Evolutionary conservation across 2,329 filamentous ascomycete genomes (phyloP), one percentile per base, ranked within the genome.

Genomic region (Fusarium sp.): DNA sequence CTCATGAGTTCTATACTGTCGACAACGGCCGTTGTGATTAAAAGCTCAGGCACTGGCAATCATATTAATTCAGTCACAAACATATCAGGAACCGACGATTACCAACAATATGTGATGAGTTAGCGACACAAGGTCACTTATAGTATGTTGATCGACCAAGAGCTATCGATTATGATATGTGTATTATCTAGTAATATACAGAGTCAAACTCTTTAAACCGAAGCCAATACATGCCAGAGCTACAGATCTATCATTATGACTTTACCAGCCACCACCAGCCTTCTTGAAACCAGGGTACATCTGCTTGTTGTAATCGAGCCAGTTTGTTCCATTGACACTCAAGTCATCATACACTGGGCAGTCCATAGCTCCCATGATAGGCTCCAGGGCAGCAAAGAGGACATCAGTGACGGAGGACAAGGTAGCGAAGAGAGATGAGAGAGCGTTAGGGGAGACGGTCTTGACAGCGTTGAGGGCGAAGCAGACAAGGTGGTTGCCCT

Each of bases 401-500:
- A 72, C 7, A 10, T 72, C 65, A 1, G 69, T 72, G 35, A 70
- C 65, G 12, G 44, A 49, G 2, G 46, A 33, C 30, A 84, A 55
- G 23, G 79, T 77, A 2, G 71, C 67, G 53, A 84, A 81, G 7
- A 85, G 33, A 2, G 78, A 78, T 5, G 78, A 79, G 2, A 85
- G 65, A 1, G 83, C 71, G 73, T 85, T 84, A 3, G 85, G 85
- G 1, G 82, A 75, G 7, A 73, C 80, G 9, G 81, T 79, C 69
- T 81, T 76, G n/a, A 81, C 77, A 15, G 79, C 73, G 54, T 86
- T 80, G 35, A 80, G 73, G 15, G 76, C 69, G 54, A 80, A 80
- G 66, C 85, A 87, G 18, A 81, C 55, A 10, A 82, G 75, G 71
- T 88, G 86, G 77, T 87, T 85, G 17, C 83, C 84, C 59, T 87